A percentile compares a stretch with the other conserved stretches of the same genome.
These are phyloP conservation scores for Lentinula sp. DNA, from an alignment of 768 basidiomycete species.

Conservation along the genomic window DNA sequence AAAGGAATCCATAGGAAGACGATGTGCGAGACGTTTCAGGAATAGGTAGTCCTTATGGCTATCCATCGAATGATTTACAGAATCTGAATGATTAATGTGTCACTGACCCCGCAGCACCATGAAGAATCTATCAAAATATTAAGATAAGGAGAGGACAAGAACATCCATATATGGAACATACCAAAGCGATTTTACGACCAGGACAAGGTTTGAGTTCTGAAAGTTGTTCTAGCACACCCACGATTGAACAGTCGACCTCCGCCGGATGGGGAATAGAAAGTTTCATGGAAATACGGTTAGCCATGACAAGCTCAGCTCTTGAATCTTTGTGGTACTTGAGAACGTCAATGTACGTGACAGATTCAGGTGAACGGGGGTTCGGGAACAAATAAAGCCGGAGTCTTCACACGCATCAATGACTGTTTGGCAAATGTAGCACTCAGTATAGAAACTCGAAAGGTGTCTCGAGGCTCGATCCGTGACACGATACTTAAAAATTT, in stretches of 20 bases:
- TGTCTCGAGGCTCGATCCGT: too few relatives aligned
- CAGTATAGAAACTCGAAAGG: too few relatives aligned
- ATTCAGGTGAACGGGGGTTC: too few relatives aligned
- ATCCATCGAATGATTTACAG: constrained; percentile 1
- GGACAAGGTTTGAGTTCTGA: constrained; percentile 41
- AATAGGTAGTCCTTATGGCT: constrained; percentile 87
- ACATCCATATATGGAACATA: constrained; percentile 28
- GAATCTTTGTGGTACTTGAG: background rate
- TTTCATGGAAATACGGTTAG: constrained; percentile 38
- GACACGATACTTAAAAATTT: too few relatives aligned
- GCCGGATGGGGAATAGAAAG: constrained; percentile 45
- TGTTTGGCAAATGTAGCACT: too few relatives aligned
- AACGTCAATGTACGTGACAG: background rate
- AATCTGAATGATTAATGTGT: background rate
- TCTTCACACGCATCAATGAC: too few relatives aligned
- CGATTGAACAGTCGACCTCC: constrained; percentile 37
- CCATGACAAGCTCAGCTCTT: background rate
- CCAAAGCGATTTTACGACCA: constrained; percentile 61
- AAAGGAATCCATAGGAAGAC: constrained; percentile 72
- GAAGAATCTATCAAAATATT: constrained; percentile 51
- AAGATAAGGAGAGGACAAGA: constrained; percentile 5
- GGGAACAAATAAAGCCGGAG: too few relatives aligned
- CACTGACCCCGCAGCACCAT: constrained; percentile 72
- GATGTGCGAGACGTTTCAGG: constrained; percentile 62
- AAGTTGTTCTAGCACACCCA: constrained; percentile 60